phyloP scores from a whole-genome alignment of 371 early-diverging fungal species.

The Rhizopus sp. region DNA sequence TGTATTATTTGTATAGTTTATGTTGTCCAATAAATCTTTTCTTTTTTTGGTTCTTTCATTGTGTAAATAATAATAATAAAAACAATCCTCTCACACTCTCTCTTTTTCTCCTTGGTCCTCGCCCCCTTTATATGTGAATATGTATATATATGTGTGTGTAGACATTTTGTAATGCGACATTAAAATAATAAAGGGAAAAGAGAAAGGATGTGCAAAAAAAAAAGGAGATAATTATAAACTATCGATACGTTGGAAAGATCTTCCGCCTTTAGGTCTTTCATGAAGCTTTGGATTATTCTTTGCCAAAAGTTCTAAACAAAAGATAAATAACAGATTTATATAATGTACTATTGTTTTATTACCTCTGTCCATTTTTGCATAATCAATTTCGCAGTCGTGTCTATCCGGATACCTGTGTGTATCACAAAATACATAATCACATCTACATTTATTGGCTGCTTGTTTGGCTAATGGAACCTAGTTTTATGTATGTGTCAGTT shows the following conservation, averaged over 20 bases:
- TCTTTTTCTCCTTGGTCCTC: too few relatives aligned
- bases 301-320: conserved; percentile 57
- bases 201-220: background rate
- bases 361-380: conserved; percentile 65
- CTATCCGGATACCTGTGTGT: conserved; percentile 74
- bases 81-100: too few relatives aligned
- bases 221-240: conserved; percentile 26
- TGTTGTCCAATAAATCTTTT: too few relatives aligned
- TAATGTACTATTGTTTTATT: conserved; percentile 6
- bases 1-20: too few relatives aligned
- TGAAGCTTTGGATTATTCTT: conserved; percentile 82
- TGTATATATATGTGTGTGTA: background rate
- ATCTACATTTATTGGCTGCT: conserved; percentile 80
- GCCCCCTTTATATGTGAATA: background rate
- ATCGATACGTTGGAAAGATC: conserved; percentile 74
- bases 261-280: conserved; percentile 73
- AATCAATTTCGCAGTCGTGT: conserved; percentile 81
- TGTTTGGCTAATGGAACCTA: conserved; percentile 81
- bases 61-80: too few relatives aligned
- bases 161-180: background rate
- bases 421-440: conserved; percentile 81
- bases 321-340: background rate
- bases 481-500: background rate
- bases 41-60: too few relatives aligned
- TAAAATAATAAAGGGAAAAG: background rate